These are phyloP conservation scores for Vachellia pachyceras DNA, from an alignment of 306 rosid species.

Conservation along the genomic window DNA sequence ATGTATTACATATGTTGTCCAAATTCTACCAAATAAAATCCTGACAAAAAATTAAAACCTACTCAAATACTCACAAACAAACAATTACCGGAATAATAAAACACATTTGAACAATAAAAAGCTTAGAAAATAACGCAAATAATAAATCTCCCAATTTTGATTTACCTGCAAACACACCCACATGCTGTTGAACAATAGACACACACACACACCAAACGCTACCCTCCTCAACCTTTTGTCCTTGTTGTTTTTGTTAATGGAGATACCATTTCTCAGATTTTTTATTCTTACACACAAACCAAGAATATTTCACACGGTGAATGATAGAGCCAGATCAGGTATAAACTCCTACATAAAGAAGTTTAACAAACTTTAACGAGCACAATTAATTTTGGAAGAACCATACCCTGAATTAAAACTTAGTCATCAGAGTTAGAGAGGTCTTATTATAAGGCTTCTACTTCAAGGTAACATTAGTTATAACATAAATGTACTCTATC, in stretches of 20 bases:
- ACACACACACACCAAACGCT: background rate
- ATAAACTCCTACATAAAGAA: background rate
- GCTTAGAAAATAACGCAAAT: background rate
- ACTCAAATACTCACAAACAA: background rate
- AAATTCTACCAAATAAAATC: background rate
- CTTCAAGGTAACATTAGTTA: no score
- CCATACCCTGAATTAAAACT: no score
- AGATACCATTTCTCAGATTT: background rate
- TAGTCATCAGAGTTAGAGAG: no score
- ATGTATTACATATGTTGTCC: background rate
- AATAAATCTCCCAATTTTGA: background rate
- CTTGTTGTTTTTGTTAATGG: background rate
- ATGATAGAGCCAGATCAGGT: background rate
- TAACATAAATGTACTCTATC: background rate
- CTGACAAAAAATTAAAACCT: background rate
- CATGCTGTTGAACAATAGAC: background rate
- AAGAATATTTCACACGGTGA: background rate
- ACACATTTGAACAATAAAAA: background rate
- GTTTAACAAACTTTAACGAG: no score
- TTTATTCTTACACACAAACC: background rate
- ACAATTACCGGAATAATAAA: background rate
- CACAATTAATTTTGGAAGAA: no score
- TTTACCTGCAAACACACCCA: background rate
- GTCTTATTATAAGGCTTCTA: no score
- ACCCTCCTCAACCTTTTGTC: background rate